These are phyloP conservation scores for Phallus indusiatus DNA, from an alignment of 768 basidiomycete species.

Conservation along the genomic window DNA sequence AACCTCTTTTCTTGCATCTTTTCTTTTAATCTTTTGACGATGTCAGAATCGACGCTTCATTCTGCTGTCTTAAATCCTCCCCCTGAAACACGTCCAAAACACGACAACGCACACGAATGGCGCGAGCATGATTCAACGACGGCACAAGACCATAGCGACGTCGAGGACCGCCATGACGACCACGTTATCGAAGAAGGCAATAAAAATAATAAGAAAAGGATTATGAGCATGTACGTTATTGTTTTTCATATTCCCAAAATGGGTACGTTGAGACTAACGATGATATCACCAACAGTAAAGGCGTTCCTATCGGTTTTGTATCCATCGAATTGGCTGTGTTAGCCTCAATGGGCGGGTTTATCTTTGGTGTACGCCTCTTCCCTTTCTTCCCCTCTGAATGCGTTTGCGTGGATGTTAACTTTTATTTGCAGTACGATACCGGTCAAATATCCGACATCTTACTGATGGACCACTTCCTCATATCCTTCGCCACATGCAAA, in stretches of 20 bases:
- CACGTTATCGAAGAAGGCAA: background rate
- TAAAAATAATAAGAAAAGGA: background rate
- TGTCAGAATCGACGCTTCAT: background rate
- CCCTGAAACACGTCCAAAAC: background rate
- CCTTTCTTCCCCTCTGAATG: background rate
- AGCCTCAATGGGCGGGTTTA: constrained; percentile 57
- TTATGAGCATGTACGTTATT: background rate
- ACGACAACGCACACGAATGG: too few species aligned
- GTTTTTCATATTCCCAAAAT: background rate
- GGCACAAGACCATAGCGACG: background rate
- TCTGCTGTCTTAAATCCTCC: background rate
- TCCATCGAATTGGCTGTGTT: constrained; percentile 59
- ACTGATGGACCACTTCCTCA: constrained; percentile 59
- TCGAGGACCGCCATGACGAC: background rate
- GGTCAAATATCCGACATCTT: constrained; percentile 74
- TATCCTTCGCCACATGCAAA: constrained; percentile 49
- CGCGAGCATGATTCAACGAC: background rate
- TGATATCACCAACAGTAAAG: constrained; percentile 31
- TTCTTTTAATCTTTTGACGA: background rate
- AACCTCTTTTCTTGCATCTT: background rate
- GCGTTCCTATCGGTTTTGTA: constrained; percentile 51
- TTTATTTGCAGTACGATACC: constrained; percentile 44
- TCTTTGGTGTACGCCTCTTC: constrained; percentile 8
- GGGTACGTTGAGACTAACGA: constrained; percentile 4
- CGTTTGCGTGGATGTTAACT: background rate